Evolutionary conservation across 306 rosid species (phyloP), one percentile per base, ranked within the genome.

Genomic region (Cicer arietinum): DNA sequence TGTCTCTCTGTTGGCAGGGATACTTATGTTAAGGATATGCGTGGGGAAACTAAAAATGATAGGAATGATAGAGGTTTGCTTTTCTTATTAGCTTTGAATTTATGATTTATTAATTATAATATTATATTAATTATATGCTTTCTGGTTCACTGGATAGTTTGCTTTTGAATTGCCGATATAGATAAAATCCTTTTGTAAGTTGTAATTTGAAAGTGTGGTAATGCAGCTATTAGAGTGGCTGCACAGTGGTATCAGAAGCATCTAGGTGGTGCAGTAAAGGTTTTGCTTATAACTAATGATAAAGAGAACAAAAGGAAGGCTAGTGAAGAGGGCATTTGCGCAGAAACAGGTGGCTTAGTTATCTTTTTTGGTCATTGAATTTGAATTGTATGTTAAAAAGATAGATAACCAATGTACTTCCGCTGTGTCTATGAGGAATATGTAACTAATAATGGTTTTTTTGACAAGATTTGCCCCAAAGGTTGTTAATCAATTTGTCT

Each of bases 171-270:
- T 70, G n/a, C 61, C n/a, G 37, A 53, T 53, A n/a, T 22, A 59
- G 51, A 59, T 52, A 59, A 25, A 69, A 47, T 51, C 17, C 18
- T 60, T 73, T 79, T 57, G 37, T 67, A 44, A 71, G 43, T 74
- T 42, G 46, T 83, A 81, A 85, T 73, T 71, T 70, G 13, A 71
- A 69, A 8, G 80, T 76, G 59, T 81, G 79, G 75, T 62, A 17
- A 71, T 73, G 80, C 93, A 94, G 99, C 99, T 42, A 94, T 94
- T 50, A 90, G 99, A 74, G 95, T 90, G 79, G 99, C 97, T 67
- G 73, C 97, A 51, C 96, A 89, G 37, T 94, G 99, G 99, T 94
- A 94, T 83, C 97, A 94, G 84, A 94, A 69, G 58, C 99, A 94
- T 83, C 93, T 94, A 51, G 96, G 97, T 47, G 89, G 82, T 44